Percentiles rank a stretch among this genome's conserved stretches.
These are phyloP conservation scores for Camelina neglecta DNA, from an alignment of 345 rosid species.

Conservation along the genomic window DNA sequence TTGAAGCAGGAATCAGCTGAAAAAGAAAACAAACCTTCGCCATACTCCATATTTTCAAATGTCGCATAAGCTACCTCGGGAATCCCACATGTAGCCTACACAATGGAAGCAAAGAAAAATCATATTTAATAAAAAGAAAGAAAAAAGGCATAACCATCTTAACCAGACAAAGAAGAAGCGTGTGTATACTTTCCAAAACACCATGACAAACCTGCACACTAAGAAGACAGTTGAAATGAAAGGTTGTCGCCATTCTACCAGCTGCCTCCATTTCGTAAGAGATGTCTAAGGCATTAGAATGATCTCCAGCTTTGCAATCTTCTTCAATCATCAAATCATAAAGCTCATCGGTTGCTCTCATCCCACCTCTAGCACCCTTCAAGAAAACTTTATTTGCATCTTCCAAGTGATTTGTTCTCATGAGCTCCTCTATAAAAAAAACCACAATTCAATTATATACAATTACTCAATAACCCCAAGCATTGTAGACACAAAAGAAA, in stretches of 20 bases:
- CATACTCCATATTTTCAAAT: conserved; percentile 97
- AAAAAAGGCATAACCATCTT: conserved; percentile 7
- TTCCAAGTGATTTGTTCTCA: conserved; percentile 68
- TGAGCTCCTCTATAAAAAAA: conserved; percentile 70
- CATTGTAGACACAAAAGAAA: background rate
- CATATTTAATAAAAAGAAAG: conserved; percentile 30
- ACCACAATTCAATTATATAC: conserved; percentile 26
- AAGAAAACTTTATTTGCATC: conserved; percentile 89
- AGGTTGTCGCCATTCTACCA: conserved; percentile 91
- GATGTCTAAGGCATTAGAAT: conserved; percentile 91
- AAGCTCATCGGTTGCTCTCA: conserved; percentile 79
- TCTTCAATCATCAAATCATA: conserved; percentile 87
- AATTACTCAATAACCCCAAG: conserved; percentile 12
- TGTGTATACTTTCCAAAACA: conserved; percentile 4
- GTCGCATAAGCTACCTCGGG: conserved; percentile 93
- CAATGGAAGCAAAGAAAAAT: conserved; percentile 34
- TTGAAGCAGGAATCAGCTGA: background rate
- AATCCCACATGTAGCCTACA: conserved; percentile 90
- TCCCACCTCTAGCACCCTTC: conserved; percentile 82
- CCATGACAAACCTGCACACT: conserved; percentile 78
- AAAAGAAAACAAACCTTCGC: conserved; percentile 73
- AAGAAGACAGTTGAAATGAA: conserved; percentile 94
- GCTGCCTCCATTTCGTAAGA: conserved; percentile 97
- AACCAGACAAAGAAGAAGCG: conserved; percentile 27
- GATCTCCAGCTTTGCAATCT: conserved; percentile 94